Conservation (phyloP, 768 basidiomycete genomes). For the Mycena polygramma region DNA sequence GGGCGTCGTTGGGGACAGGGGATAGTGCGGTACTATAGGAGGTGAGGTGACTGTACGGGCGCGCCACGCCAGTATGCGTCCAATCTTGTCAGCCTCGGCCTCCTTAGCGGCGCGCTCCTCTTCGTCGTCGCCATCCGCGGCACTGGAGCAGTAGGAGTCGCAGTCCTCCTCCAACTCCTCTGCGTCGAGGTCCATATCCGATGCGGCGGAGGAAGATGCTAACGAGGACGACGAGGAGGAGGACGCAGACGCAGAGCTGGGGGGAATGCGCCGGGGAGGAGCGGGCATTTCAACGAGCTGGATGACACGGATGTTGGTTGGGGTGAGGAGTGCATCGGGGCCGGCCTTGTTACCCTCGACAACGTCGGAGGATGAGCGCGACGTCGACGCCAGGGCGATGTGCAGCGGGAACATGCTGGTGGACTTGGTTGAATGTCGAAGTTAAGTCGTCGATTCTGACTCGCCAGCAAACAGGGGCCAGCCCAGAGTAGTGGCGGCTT, state of each 20-base stretch:
- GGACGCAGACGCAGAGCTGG: slow-evolving; percentile 54
- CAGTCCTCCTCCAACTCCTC: slow-evolving; percentile 53
- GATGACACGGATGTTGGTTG: slow-evolving; percentile 72
- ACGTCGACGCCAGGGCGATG: slow-evolving; percentile 43
- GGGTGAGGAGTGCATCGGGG: slow-evolving; percentile 58
- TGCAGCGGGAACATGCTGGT: slow-evolving; percentile 43
- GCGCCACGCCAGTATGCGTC: slow-evolving; percentile 80
- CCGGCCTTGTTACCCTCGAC: slow-evolving; percentile 49
- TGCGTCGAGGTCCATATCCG: slow-evolving; percentile 45
- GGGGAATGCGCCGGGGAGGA: slow-evolving; percentile 58
- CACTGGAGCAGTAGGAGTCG: slow-evolving; percentile 45
- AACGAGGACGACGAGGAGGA: slow-evolving; percentile 49
- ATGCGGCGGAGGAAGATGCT: slow-evolving; percentile 50
- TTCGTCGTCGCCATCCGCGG: slow-evolving; percentile 50
- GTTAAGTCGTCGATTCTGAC: slow-evolving; percentile 23
- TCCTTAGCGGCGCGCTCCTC: slow-evolving; percentile 60
- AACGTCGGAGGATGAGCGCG: slow-evolving; percentile 38
- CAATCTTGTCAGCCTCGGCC: slow-evolving; percentile 66
- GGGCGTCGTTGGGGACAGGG: not conserved
- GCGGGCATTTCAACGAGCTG: slow-evolving; percentile 79
- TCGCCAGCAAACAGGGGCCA: slow-evolving; percentile 20
- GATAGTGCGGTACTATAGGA: not conserved
- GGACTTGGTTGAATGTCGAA: slow-evolving; percentile 16
- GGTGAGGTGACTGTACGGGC: slow-evolving; percentile 49
- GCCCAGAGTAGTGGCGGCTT: slow-evolving; percentile 10